Percentiles rank a stretch among this genome's conserved stretches.
These are phyloP conservation scores for Quercus phellos DNA, from an alignment of 331 rosid species.

Conservation along the genomic window DNA sequence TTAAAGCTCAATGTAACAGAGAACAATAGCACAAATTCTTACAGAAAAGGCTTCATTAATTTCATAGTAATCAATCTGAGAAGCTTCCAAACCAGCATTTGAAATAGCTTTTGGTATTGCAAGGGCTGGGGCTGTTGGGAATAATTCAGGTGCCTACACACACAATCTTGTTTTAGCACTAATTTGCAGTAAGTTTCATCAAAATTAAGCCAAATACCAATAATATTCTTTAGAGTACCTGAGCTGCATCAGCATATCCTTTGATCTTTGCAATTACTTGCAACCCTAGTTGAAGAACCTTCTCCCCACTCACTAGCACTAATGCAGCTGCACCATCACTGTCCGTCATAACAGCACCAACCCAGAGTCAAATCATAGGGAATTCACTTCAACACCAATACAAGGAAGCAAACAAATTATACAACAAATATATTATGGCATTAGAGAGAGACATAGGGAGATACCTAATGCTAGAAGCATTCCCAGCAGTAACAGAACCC, in stretches of 20 bases:
- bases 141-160: slow-evolving; percentile 82
- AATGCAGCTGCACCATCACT: slow-evolving; percentile 94
- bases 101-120: slow-evolving; percentile 86
- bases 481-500: slow-evolving; percentile 96
- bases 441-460: slow-evolving; percentile 14
- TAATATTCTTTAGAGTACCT: slow-evolving; percentile 43
- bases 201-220: neutral
- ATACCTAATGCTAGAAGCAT: slow-evolving; percentile 86
- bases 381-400: slow-evolving; percentile 11
- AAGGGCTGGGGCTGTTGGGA: slow-evolving; percentile 88
- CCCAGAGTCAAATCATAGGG: slow-evolving; percentile 17
- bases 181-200: slow-evolving; percentile 1
- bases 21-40: slow-evolving; percentile 23
- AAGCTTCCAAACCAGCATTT: slow-evolving; percentile 72
- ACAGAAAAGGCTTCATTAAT: slow-evolving; percentile 97
- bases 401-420: neutral
- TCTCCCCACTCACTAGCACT: slow-evolving; percentile 84
- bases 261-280: slow-evolving; percentile 80
- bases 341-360: slow-evolving; percentile 31
- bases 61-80: slow-evolving; percentile 85
- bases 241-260: slow-evolving; percentile 93
- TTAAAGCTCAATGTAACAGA: slow-evolving; percentile 8
- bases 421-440: neutral
- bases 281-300: slow-evolving; percentile 79
- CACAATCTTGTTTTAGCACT: slow-evolving; percentile 33